These are phyloP conservation scores for Rhizoclosmatium globosum DNA, from an alignment of 192 early-diverging fungal genomes.

Conservation along the genomic window DNA sequence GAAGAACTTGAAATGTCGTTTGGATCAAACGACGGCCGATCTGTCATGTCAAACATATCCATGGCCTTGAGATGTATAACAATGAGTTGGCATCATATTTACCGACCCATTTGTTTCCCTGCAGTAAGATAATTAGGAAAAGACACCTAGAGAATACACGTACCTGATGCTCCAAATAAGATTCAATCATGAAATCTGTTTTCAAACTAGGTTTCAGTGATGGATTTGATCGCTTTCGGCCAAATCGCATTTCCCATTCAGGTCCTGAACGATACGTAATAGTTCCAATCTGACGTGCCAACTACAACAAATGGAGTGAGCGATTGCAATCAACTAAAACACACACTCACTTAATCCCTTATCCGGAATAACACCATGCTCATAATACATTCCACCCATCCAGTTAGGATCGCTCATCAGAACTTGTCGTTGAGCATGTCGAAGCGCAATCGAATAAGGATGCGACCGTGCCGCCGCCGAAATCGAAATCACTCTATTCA, in stretches of 20 bases:
- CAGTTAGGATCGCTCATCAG: slow-evolving; percentile 96
- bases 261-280: slow-evolving; percentile 89
- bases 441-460: slow-evolving; percentile 94
- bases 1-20: neutral
- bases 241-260: slow-evolving; percentile 97
- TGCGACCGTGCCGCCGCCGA: slow-evolving; percentile 94
- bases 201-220: slow-evolving; percentile 41
- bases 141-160: slow-evolving; percentile 42
- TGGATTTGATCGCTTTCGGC: slow-evolving; percentile 79
- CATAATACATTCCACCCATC: slow-evolving; percentile 94
- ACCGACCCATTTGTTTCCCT: slow-evolving; percentile 92
- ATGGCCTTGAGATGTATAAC: slow-evolving; percentile 95
- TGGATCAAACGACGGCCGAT: slow-evolving; percentile 11
- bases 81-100: slow-evolving; percentile 95
- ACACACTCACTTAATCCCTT: slow-evolving; percentile 83
- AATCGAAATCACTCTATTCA: slow-evolving; percentile 82
- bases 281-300: slow-evolving; percentile 29
- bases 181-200: slow-evolving; percentile 94
- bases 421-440: slow-evolving; percentile 92
- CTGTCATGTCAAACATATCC: slow-evolving; percentile 95
- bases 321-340: neutral
- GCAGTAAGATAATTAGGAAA: neutral
- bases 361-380: slow-evolving; percentile 79
- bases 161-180: slow-evolving; percentile 84
- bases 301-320: slow-evolving; percentile 1